phyloP scores from a whole-genome alignment of 2,329 filamentous ascomycete species.

The Trichoderma sp. region DNA sequence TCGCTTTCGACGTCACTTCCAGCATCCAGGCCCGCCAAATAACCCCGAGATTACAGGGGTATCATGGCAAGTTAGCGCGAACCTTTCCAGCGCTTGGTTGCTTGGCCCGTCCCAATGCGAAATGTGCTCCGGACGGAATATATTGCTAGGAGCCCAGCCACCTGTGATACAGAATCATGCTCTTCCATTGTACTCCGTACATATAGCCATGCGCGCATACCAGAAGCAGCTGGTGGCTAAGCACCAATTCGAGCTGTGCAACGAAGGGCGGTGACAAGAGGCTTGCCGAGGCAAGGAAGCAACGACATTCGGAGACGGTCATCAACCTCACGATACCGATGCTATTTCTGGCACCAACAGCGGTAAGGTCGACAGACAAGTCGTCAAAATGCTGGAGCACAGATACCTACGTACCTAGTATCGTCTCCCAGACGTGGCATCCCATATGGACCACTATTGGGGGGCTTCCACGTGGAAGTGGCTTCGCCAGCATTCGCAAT shows the following conservation, averaged over 20 bases:
- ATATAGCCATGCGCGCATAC: neutral
- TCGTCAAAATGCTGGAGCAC: neutral
- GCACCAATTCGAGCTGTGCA: neutral
- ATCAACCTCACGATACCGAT: neutral
- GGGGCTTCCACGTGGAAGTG: conserved; percentile 27
- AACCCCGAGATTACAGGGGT: conserved; percentile 27
- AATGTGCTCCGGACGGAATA: conserved; percentile 20
- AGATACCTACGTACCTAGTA: too few species aligned
- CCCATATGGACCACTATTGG: conserved; percentile 8
- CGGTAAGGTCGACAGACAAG: neutral
- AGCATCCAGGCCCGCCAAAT: conserved; percentile 19
- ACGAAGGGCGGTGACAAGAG: conserved; percentile 23
- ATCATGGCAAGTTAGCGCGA: conserved; percentile 12
- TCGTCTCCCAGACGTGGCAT: neutral
- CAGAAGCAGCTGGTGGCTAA: neutral
- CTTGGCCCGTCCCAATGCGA: conserved; percentile 24
- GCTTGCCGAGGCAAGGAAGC: conserved; percentile 5
- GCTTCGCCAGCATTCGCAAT: conserved; percentile 14
- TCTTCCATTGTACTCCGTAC: conserved; percentile 17
- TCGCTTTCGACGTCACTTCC: conserved; percentile 24
- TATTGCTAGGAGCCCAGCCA: conserved; percentile 6
- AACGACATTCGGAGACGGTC: neutral
- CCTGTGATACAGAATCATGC: conserved; percentile 9
- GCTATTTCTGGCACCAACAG: neutral
- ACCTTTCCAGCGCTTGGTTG: conserved; percentile 22